Base-by-base conservation (phyloP, 202 grass and related monocot species). In the Panicum hallii region DNA sequence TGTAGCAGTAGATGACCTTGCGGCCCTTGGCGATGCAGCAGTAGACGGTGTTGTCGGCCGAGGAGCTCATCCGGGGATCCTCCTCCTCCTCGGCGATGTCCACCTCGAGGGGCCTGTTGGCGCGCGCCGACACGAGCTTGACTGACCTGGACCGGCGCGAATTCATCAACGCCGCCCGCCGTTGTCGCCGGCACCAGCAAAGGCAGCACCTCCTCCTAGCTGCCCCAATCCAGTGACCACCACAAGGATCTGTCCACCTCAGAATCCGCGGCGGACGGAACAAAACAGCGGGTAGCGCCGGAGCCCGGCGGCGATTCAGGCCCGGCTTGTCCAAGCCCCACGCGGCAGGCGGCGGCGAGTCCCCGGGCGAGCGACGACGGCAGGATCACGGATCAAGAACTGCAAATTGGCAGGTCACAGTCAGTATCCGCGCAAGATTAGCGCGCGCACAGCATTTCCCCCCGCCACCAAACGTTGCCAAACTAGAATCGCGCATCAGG, bases 21-120 rank as follows among this genome's bases (percentile, higher is more conserved):
- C 15, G 77, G n/a, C 88, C 96, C 44, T 82, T 90, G n/a, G 96
- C 88, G 57, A 98, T 80, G 81, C 96, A 98, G 86, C 93, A 98
- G 85, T 95, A 98, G 32, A 95, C 91, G 0, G 88, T 89, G 91
- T 98, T 98, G 69, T 89, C 89, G 0, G 86, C 92, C 4, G 92
- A 97, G 1, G 92, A 92, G 87, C 85, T 86, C 95, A 97, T 95
- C 78, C 86, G 95, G 4, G 83, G 74, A 64, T 82, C 84, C 70
- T 89, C 84, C 58, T 87, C 92, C 57, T 34, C 36, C 36, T 89
- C 88, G 23, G 70, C 7, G 9, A 94, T 87, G 16, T 92, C 89
- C 20, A 95, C 86, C 84, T 98, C 91, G 4, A 93, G 81, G 3
- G 75, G 50, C 74, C 79, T 56, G 32, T 68, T 75, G 32, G 93